These are phyloP conservation scores for Chytriomyces sp. DNA, from an alignment of 192 early-diverging fungal species.

Conservation along the genomic window DNA sequence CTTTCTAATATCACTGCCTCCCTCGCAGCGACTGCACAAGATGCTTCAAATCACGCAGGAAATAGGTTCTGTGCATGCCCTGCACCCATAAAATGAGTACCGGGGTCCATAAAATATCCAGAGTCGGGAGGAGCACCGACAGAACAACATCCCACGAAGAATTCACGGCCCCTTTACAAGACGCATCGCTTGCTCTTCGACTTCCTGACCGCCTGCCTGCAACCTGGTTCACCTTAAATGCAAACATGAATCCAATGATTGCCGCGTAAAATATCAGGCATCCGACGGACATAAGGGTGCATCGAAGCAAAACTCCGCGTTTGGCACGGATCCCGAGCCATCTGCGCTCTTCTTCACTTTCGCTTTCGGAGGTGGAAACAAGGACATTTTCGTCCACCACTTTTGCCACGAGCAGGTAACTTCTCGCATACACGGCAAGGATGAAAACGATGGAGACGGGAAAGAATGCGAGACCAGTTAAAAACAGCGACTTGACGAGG, in stretches of 20 bases:
- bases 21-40: too few relatives aligned
- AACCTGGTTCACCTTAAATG: too few relatives aligned
- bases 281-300: background rate
- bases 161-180: too few relatives aligned
- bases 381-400: background rate
- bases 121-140: background rate
- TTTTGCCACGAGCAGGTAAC: background rate
- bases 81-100: conserved; percentile 10
- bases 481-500: background rate
- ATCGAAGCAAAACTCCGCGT: background rate
- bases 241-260: background rate
- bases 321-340: background rate
- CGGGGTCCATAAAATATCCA: conserved; percentile 13
- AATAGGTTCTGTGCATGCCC: background rate
- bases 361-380: too few relatives aligned
- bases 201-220: too few relatives aligned
- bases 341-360: too few relatives aligned
- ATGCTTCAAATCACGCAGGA: too few relatives aligned
- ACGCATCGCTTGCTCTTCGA: too few relatives aligned
- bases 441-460: background rate
- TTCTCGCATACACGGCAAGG: background rate
- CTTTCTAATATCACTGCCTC: too few relatives aligned
- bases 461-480: background rate
- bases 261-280: background rate
- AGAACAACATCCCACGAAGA: too few relatives aligned